Conservation (phyloP, 139 green algal genomes). For the Closterium sp. region DNA sequence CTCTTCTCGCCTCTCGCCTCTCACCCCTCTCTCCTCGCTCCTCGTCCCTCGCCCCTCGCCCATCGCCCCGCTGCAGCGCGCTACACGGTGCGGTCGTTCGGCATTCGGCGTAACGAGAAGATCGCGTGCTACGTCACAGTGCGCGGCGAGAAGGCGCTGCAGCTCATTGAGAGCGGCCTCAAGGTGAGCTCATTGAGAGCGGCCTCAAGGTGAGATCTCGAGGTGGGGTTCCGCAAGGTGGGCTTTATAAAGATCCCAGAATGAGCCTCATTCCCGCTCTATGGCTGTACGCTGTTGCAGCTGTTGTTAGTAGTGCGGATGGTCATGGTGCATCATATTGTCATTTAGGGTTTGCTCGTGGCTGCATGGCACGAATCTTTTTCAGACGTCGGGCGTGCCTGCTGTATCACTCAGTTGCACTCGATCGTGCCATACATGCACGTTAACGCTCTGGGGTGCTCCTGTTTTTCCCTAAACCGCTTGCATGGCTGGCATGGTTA, state of each 20-base stretch:
- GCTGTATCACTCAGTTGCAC: neutral
- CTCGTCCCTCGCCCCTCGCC: too few species aligned
- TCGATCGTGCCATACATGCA: too few species aligned
- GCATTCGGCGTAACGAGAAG: constrained; percentile 98
- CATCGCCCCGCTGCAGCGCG: constrained; percentile 52
- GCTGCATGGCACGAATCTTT: too few species aligned
- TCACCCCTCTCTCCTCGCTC: neutral
- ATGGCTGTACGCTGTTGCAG: neutral
- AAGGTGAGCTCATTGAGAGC: constrained; percentile 65
- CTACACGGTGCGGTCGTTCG: constrained; percentile 97
- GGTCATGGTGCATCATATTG: neutral
- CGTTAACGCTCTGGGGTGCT: too few species aligned
- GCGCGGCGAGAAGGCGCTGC: constrained; percentile 96
- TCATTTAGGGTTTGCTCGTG: neutral
- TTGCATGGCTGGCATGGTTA: neutral
- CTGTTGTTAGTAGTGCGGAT: neutral
- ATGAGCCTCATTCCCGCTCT: neutral
- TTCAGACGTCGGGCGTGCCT: too few species aligned
- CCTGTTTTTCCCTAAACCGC: too few species aligned
- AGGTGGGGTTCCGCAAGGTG: too few species aligned
- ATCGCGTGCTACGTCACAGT: constrained; percentile 96
- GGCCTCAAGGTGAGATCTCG: too few species aligned
- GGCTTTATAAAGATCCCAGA: too few species aligned
- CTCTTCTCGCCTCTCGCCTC: neutral
- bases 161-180: constrained; percentile 95